These are phyloP conservation scores for Claviceps digitariae DNA, from an alignment of 2,329 filamentous ascomycete species.

Conservation along the genomic window DNA sequence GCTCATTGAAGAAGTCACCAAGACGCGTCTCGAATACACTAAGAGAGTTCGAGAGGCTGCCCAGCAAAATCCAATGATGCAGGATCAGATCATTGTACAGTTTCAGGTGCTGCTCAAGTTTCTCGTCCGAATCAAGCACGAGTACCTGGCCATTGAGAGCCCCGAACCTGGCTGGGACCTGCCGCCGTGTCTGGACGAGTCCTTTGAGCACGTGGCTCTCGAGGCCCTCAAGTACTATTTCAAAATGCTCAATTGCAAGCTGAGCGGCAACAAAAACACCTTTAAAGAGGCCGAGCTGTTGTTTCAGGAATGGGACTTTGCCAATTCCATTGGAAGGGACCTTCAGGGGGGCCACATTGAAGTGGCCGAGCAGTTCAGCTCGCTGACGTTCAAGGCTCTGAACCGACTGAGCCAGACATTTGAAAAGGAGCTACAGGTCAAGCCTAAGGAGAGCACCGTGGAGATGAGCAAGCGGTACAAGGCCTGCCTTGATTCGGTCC, in stretches of 20 bases:
- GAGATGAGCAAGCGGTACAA: constrained; percentile 98
- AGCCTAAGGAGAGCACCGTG: constrained; percentile 65
- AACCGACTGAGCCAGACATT: constrained; percentile 82
- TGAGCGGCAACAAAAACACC: constrained; percentile 94
- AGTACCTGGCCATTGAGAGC: constrained; percentile 71
- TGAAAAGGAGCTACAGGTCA: constrained; percentile 75
- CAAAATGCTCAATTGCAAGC: constrained; percentile 95
- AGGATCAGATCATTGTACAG: constrained; percentile 94
- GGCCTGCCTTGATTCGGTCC: constrained; percentile 85
- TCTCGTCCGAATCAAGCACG: constrained; percentile 82
- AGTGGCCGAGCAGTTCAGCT: constrained; percentile 94
- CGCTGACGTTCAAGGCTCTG: constrained; percentile 83
- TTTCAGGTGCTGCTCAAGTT: constrained; percentile 89
- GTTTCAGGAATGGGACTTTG: constrained; percentile 97
- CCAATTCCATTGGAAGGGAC: constrained; percentile 80
- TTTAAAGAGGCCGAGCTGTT: constrained; percentile 98
- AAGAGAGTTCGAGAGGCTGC: constrained; percentile 92
- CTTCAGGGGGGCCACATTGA: constrained; percentile 91
- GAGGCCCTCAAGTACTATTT: constrained; percentile 97
- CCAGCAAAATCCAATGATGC: constrained; percentile 83
- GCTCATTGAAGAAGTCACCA: constrained; percentile 92
- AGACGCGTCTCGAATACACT: constrained; percentile 78
- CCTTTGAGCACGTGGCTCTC: constrained; percentile 81
- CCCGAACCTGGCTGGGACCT: constrained; percentile 90
- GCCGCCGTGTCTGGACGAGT: constrained; percentile 91